Evolutionary conservation across 164 flowering plant species (phyloP).

Genomic region (Chloranthus sessilifolius): DNA sequence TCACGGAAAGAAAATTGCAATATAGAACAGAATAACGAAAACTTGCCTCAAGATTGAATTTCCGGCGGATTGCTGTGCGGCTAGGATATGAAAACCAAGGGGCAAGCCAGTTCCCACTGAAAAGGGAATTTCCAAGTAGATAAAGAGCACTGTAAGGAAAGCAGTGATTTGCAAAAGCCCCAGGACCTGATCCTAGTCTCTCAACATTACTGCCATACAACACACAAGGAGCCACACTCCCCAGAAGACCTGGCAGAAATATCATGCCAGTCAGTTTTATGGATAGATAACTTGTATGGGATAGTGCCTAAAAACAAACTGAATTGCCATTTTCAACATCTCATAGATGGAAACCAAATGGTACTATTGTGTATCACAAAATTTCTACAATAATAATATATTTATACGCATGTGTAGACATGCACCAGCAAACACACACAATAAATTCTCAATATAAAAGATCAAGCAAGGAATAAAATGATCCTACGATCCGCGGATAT

Average conservation of each 20-base stretch:
- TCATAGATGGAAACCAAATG: not conserved
- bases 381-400: not conserved
- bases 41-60: conserved; percentile 80
- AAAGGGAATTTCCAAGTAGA: conserved; percentile 70
- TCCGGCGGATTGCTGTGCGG: conserved; percentile 74
- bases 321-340: not conserved
- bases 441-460: too few relatives aligned
- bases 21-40: not conserved
- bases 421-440: too few relatives aligned
- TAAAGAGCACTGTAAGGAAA: conserved; percentile 70
- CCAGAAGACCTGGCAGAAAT: conserved; percentile 65
- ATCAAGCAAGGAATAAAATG: too few relatives aligned
- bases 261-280: conserved; percentile 6
- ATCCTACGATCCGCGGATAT: too few relatives aligned
- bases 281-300: not conserved
- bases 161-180: conserved; percentile 72
- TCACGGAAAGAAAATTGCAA: too few relatives aligned
- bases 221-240: conserved; percentile 81
- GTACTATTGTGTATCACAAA: not conserved
- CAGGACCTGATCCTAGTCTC: conserved; percentile 69
- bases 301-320: not conserved
- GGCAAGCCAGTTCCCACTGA: conserved; percentile 69
- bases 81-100: conserved; percentile 74
- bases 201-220: conserved; percentile 87
- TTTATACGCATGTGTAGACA: too few relatives aligned